These are phyloP conservation scores for Sextonia rubra DNA, from an alignment of 164 flowering plant species.

Conservation along the genomic window DNA sequence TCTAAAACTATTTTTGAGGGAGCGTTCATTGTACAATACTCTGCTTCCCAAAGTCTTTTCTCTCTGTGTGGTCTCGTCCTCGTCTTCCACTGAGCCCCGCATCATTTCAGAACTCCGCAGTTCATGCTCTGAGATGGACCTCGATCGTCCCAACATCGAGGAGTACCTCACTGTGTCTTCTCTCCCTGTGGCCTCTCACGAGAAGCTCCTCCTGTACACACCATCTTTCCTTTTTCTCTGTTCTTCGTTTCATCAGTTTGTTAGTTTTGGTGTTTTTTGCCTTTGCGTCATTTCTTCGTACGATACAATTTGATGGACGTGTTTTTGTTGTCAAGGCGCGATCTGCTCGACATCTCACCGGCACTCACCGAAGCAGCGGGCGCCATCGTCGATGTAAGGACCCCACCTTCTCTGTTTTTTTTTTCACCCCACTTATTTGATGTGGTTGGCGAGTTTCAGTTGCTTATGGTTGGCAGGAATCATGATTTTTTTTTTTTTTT, in stretches of 20 bases:
- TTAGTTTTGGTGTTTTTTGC: neutral
- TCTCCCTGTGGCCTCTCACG: constrained; percentile 29
- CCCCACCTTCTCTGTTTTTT: too few relatives aligned
- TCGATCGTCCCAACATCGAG: constrained; percentile 83
- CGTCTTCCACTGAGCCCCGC: neutral
- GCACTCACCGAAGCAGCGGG: constrained; percentile 92
- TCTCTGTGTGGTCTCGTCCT: neutral
- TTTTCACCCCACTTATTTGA: too few relatives aligned
- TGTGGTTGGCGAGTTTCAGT: neutral
- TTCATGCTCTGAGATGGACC: constrained; percentile 50
- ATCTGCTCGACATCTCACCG: constrained; percentile 92
- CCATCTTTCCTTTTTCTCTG: neutral
- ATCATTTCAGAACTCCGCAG: neutral
- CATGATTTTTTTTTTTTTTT: too few relatives aligned
- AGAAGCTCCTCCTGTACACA: constrained; percentile 73
- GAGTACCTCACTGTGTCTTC: constrained; percentile 78
- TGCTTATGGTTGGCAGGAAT: neutral
- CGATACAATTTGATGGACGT: neutral
- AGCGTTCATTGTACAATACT: too few relatives aligned
- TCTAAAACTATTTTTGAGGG: too few relatives aligned
- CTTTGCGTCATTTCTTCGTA: neutral
- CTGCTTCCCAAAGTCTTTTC: too few relatives aligned
- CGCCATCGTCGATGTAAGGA: constrained; percentile 85
- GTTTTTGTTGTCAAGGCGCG: constrained; percentile 44
- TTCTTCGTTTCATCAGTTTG: neutral